These are phyloP conservation scores for Nothomitra cinnamomea DNA, from an alignment of 2,329 filamentous ascomycete species.

Conservation along the genomic window DNA sequence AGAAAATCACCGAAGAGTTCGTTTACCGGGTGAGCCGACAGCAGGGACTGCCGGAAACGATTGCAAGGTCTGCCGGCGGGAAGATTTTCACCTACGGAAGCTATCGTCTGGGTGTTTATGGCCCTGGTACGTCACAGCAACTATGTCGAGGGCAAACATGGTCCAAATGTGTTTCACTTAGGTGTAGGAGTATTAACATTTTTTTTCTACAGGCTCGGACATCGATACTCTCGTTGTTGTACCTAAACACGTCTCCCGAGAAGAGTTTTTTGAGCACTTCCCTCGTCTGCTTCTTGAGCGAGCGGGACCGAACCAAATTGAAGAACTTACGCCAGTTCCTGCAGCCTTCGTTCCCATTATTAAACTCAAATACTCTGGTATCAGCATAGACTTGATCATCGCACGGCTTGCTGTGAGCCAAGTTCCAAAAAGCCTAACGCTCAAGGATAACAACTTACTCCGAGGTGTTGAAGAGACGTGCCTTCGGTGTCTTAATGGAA, in stretches of 20 bases:
- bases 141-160: background rate
- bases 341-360: slow-evolving; percentile 95
- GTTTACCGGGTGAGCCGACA: slow-evolving; percentile 62
- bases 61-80: slow-evolving; percentile 71
- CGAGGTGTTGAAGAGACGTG: slow-evolving; percentile 76
- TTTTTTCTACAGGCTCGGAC: slow-evolving; percentile 55
- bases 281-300: slow-evolving; percentile 63
- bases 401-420: slow-evolving; percentile 56
- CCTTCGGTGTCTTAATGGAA: slow-evolving; percentile 81
- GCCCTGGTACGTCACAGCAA: slow-evolving; percentile 39
- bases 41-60: slow-evolving; percentile 56
- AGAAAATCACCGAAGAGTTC: slow-evolving; percentile 70
- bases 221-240: slow-evolving; percentile 92
- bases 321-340: slow-evolving; percentile 67
- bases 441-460: slow-evolving; percentile 71
- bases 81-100: slow-evolving; percentile 95
- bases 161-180: background rate
- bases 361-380: slow-evolving; percentile 79
- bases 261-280: slow-evolving; percentile 85
- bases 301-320: slow-evolving; percentile 62
- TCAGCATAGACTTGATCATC: slow-evolving; percentile 91
- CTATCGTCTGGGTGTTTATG: slow-evolving; percentile 84
- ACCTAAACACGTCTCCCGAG: slow-evolving; percentile 71
- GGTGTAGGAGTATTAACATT: background rate
- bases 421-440: slow-evolving; percentile 52